Conservation (phyloP, 2,329 filamentous ascomycete species). For the Grosmannia penicillata region DNA sequence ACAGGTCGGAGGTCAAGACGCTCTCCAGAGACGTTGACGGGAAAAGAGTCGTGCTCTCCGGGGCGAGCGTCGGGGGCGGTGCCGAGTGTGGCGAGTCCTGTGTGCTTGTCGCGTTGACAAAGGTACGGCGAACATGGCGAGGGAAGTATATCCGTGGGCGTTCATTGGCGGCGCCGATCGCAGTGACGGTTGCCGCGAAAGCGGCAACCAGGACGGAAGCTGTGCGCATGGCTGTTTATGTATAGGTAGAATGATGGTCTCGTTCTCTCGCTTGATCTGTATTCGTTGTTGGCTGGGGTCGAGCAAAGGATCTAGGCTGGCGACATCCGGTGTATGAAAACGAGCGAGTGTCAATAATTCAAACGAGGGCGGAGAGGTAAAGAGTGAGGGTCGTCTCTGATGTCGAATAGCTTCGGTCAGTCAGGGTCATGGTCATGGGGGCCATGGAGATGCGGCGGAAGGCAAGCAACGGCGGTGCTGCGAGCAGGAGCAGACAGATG, state of each 20-base stretch:
- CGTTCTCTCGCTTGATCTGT: neutral
- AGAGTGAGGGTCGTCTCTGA: neutral
- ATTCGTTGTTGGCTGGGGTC: neutral
- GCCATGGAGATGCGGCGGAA: too few relatives aligned
- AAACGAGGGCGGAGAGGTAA: slow-evolving; percentile 3
- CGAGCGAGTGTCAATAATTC: slow-evolving; percentile 7
- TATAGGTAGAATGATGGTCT: neutral
- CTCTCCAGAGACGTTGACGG: too few relatives aligned
- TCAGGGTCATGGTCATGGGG: neutral
- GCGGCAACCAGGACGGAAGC: slow-evolving; percentile 33
- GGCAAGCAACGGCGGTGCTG: neutral
- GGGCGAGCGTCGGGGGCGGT: slow-evolving; percentile 11
- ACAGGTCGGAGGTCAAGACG: neutral
- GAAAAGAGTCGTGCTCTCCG: neutral
- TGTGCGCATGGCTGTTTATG: slow-evolving; percentile 27
- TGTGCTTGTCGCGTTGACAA: slow-evolving; percentile 27
- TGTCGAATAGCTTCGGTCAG: neutral
- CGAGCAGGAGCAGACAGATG: too few relatives aligned
- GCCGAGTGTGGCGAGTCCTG: slow-evolving; percentile 14
- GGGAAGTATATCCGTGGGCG: slow-evolving; percentile 43
- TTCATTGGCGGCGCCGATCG: slow-evolving; percentile 23
- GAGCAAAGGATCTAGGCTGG: neutral
- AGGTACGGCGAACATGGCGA: slow-evolving; percentile 37
- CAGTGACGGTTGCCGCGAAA: slow-evolving; percentile 30
- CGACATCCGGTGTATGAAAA: slow-evolving; percentile 1